These are phyloP conservation scores for Ustilago nuda DNA, from an alignment of 1,284 basidiomycete species.

Conservation along the genomic window DNA sequence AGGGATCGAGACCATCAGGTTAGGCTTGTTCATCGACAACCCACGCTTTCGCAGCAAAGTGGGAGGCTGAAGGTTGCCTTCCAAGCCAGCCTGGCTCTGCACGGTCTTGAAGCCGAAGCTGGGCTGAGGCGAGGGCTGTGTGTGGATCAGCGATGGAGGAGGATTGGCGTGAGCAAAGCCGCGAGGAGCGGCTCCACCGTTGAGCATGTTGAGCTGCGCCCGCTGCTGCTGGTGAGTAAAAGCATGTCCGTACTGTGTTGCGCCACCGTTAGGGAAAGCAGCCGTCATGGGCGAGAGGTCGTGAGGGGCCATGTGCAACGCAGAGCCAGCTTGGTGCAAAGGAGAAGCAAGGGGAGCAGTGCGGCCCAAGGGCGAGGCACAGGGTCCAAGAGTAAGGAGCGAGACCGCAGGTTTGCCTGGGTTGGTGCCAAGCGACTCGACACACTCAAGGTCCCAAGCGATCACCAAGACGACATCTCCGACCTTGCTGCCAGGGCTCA, in stretches of 20 bases:
- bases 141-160: slow-evolving; percentile 53
- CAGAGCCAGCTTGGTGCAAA: slow-evolving; percentile 27
- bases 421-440: slow-evolving; percentile 58
- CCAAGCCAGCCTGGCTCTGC: slow-evolving; percentile 7
- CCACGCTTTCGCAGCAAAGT: slow-evolving; percentile 62
- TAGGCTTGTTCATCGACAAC: slow-evolving; percentile 59
- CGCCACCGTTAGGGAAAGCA: slow-evolving; percentile 23
- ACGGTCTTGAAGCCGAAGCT: slow-evolving; percentile 30
- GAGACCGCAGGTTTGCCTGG: slow-evolving; percentile 64
- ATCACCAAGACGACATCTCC: slow-evolving; percentile 70
- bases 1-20: slow-evolving; percentile 61
- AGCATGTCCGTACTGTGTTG: slow-evolving; percentile 11
- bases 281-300: slow-evolving; percentile 44
- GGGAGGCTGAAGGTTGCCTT: slow-evolving; percentile 34
- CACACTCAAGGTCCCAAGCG: slow-evolving; percentile 69
- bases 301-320: slow-evolving; percentile 26
- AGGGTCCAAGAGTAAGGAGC: slow-evolving; percentile 42
- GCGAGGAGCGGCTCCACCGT: slow-evolving; percentile 14
- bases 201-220: slow-evolving; percentile 34
- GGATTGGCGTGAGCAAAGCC: slow-evolving; percentile 25
- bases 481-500: slow-evolving; percentile 66
- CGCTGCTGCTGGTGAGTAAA: slow-evolving; percentile 32
- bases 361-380: slow-evolving; percentile 43
- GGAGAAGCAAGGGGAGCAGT: slow-evolving; percentile 42
- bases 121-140: slow-evolving; percentile 55